phyloP scores from a whole-genome alignment of 2,329 filamentous ascomycete genomes.

The Apiospora marii region DNA sequence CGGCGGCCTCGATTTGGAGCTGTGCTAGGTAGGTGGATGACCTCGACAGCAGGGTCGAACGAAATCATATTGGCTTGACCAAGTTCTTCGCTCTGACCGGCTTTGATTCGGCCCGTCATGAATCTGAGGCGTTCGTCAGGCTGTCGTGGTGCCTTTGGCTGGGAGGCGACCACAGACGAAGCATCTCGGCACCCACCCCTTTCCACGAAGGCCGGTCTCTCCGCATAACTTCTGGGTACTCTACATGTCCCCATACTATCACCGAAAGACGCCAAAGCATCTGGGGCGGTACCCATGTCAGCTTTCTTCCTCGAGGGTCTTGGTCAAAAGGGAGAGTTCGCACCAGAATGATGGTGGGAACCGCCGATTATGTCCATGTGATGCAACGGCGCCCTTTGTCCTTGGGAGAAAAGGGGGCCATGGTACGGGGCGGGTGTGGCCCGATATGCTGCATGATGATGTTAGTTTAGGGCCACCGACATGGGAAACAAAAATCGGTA shows the following conservation, averaged over 20 bases:
- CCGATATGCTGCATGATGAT: neutral
- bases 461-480: neutral
- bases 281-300: neutral
- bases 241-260: neutral
- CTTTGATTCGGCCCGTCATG: neutral
- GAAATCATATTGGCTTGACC: neutral
- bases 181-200: neutral
- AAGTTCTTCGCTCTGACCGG: neutral
- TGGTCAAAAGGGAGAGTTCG: neutral
- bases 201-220: neutral
- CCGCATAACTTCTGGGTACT: neutral
- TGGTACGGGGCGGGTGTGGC: neutral
- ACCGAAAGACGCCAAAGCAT: neutral
- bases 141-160: neutral
- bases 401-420: neutral
- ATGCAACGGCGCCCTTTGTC: neutral
- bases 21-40: neutral
- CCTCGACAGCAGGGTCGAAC: conserved; percentile 12
- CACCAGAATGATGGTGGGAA: neutral
- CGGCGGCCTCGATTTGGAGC: neutral
- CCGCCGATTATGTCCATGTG: neutral
- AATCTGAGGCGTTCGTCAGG: neutral
- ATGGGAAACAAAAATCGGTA: neutral
- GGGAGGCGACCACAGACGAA: neutral
- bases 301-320: neutral